These are phyloP conservation scores for baker's yeast (Saccharomyces cerevisiae) DNA, from an alignment of 805 yeast species.

Conservation along the genomic window DNA sequence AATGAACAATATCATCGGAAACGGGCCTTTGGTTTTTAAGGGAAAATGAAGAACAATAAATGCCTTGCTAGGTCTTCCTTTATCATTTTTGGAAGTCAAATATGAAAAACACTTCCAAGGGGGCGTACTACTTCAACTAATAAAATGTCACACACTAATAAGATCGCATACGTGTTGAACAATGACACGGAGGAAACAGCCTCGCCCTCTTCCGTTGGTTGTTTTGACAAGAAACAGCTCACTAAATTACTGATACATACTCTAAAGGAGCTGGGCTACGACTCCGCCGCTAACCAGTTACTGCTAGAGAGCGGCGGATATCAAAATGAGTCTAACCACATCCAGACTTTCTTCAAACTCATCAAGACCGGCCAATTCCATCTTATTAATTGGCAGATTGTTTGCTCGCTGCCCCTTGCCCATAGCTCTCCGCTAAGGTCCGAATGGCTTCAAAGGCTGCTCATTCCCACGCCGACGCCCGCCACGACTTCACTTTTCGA, in stretches of 20 bases:
- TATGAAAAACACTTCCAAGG: not conserved
- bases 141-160: not conserved
- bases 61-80: not conserved
- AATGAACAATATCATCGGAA: not conserved
- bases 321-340: conserved; percentile 36
- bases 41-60: not conserved
- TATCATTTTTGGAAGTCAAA: no score
- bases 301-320: conserved; percentile 36
- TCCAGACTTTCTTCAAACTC: conserved; percentile 33
- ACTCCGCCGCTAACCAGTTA: conserved; percentile 32
- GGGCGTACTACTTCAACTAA: not conserved
- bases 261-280: conserved; percentile 42
- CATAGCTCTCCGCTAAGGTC: not conserved
- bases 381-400: not conserved
- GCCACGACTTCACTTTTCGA: not conserved
- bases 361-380: conserved; percentile 35
- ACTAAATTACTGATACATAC: conserved; percentile 45
- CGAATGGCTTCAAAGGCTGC: not conserved
- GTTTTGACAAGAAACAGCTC: conserved; percentile 31
- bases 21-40: not conserved
- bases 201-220: conserved; percentile 2
- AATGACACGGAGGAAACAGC: conserved; percentile 1
- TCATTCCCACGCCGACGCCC: not conserved
- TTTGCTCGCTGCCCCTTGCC: not conserved
- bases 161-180: not conserved